These are phyloP conservation scores for Mucor plumbeus DNA, from an alignment of 371 early-diverging fungal species.

Conservation along the genomic window DNA sequence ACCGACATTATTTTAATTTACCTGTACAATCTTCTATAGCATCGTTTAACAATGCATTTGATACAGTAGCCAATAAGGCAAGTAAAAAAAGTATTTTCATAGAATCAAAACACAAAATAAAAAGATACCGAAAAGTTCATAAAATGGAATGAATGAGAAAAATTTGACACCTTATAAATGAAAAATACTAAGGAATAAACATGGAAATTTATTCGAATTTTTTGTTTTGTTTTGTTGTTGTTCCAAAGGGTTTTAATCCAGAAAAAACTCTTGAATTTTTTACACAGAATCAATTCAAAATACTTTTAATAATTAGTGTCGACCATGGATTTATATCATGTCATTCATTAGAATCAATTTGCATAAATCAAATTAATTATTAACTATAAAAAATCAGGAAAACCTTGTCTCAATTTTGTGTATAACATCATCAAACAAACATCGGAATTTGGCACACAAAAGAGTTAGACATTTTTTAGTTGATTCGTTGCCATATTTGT, in stretches of 20 bases:
- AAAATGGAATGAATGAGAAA: background rate
- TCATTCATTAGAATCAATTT: too few relatives aligned
- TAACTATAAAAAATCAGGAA: too few relatives aligned
- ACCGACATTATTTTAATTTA: background rate
- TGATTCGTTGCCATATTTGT: too few relatives aligned
- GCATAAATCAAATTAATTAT: too few relatives aligned
- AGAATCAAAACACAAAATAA: background rate
- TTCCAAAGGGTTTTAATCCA: background rate
- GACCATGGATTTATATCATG: too few relatives aligned
- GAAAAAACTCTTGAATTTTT: too few relatives aligned
- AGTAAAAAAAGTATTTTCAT: constrained; percentile 14
- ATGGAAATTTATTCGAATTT: constrained; percentile 6
- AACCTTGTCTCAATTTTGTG: too few relatives aligned
- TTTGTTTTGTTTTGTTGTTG: background rate
- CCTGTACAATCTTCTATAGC: constrained; percentile 20
- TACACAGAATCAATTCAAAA: too few relatives aligned
- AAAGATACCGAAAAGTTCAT: background rate
- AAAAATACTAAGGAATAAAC: constrained; percentile 5
- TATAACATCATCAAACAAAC: too few relatives aligned
- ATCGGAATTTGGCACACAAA: too few relatives aligned
- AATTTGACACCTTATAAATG: background rate
- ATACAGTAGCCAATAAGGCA: background rate
- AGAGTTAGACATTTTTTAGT: too few relatives aligned
- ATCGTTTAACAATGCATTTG: constrained; percentile 13
- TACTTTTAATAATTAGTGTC: too few relatives aligned